Conservation (phyloP, 768 basidiomycete species). For the Russula brevipes region DNA sequence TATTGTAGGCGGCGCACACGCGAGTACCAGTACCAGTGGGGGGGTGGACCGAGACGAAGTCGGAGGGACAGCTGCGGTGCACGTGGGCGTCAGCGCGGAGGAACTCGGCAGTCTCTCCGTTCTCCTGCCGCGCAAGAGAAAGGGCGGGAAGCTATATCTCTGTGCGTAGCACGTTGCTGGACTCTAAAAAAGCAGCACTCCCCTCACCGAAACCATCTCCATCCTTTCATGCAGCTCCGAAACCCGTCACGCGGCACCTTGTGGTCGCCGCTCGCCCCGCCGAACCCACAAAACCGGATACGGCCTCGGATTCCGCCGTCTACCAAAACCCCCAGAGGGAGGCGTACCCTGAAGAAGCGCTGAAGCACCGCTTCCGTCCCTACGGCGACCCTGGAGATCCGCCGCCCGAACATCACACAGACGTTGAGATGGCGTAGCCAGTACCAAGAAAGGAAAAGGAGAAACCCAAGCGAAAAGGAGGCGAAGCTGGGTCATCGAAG, state of each 20-base stretch:
- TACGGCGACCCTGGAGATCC: slow-evolving; percentile 18
- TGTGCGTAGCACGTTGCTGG: slow-evolving; percentile 2
- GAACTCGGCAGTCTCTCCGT: slow-evolving; percentile 22
- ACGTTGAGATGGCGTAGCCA: slow-evolving; percentile 5
- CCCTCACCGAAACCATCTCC: neutral
- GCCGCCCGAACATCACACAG: neutral
- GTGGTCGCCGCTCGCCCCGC: slow-evolving; percentile 16
- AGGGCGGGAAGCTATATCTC: slow-evolving; percentile 21
- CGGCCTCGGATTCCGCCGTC: neutral
- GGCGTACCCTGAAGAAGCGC: slow-evolving; percentile 20
- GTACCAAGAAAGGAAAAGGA: neutral
- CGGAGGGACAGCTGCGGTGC: neutral
- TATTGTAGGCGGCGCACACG: neutral
- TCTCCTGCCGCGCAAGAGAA: slow-evolving; percentile 20
- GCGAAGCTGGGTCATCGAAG: slow-evolving; percentile 15
- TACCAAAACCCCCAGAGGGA: slow-evolving; percentile 17
- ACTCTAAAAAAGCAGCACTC: neutral
- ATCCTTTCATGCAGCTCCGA: slow-evolving; percentile 2
- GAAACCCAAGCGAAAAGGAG: slow-evolving; percentile 15
- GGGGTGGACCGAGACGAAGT: neutral
- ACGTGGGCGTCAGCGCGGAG: slow-evolving; percentile 8
- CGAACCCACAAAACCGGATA: slow-evolving; percentile 2
- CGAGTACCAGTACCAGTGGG: neutral
- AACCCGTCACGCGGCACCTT: slow-evolving; percentile 20
- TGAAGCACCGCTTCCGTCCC: slow-evolving; percentile 23